Evolutionary conservation across 2,329 filamentous ascomycete genomes (phyloP).

Genomic region (Xylariaceae sp.): DNA sequence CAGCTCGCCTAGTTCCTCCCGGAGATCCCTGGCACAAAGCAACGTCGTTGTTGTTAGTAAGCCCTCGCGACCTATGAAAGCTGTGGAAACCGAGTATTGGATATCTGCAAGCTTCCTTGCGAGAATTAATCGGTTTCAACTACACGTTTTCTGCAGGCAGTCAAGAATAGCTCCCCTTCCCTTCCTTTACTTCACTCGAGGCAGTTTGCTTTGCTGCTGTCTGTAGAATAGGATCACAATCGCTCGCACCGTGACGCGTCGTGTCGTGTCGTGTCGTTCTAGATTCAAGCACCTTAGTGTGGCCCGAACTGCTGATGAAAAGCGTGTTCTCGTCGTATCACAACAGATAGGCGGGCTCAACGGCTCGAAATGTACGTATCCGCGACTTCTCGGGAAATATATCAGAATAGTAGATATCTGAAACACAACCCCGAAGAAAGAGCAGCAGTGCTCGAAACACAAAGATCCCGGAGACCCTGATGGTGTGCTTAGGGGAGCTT

Average conservation of each 20-base stretch:
- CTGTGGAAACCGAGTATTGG: constrained; percentile 1
- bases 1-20: background rate
- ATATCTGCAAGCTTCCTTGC: constrained; percentile 9
- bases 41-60: too few species aligned
- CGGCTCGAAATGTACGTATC: background rate
- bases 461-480: too few species aligned
- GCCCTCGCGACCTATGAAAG: background rate
- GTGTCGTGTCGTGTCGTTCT: too few species aligned
- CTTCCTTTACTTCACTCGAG: too few species aligned
- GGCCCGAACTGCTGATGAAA: too few species aligned
- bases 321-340: constrained; percentile 13
- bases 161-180: constrained; percentile 5
- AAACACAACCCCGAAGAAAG: too few species aligned
- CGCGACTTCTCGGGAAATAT: background rate
- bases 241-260: constrained; percentile 21
- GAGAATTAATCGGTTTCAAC: background rate
- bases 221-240: constrained; percentile 1
- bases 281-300: too few species aligned
- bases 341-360: constrained; percentile 3
- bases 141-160: constrained; percentile 7
- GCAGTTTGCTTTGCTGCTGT: too few species aligned
- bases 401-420: background rate
- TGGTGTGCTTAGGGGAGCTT: too few species aligned
- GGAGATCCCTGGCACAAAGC: background rate
- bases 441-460: too few species aligned